Conservation (phyloP, 1,139 yeast species). For the Hyphopichia wangnamkhiaoensis region DNA sequence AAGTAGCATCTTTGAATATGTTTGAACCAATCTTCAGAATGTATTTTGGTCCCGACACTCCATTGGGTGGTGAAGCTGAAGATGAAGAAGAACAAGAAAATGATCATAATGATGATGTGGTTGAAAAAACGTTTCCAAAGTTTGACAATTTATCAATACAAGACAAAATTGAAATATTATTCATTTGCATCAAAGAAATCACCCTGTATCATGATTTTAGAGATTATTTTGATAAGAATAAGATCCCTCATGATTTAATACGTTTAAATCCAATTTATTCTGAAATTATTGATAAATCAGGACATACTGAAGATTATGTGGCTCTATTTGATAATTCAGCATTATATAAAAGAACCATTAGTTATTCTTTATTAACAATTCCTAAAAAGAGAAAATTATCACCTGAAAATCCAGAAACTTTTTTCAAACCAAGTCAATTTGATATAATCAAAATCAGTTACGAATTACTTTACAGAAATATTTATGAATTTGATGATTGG, state of each 20-base stretch:
- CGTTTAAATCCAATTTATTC: conserved; percentile 25
- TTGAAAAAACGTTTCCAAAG: conserved; percentile 15
- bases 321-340: conserved; percentile 46
- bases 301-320: conserved; percentile 34
- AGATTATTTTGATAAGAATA: conserved; percentile 42
- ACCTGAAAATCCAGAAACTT: conserved; percentile 35
- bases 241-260: conserved; percentile 31
- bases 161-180: conserved; percentile 50
- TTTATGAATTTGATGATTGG: conserved; percentile 32
- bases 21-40: conserved; percentile 51
- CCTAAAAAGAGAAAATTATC: conserved; percentile 43
- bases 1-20: conserved; percentile 1
- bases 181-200: conserved; percentile 40
- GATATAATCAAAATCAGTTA: conserved; percentile 32
- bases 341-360: conserved; percentile 40
- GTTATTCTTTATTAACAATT: conserved; percentile 32
- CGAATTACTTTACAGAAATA: conserved; percentile 33
- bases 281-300: conserved; percentile 14
- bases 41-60: conserved; percentile 43
- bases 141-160: conserved; percentile 41
- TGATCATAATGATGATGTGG: conserved; percentile 8
- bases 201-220: conserved; percentile 41
- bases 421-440: conserved; percentile 27
- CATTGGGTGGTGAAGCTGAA: conserved; percentile 32
- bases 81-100: conserved; percentile 17